Evolutionary conservation across 2,329 filamentous ascomycete genomes (phyloP).

Genomic region (Tolypocladium tundrense): DNA sequence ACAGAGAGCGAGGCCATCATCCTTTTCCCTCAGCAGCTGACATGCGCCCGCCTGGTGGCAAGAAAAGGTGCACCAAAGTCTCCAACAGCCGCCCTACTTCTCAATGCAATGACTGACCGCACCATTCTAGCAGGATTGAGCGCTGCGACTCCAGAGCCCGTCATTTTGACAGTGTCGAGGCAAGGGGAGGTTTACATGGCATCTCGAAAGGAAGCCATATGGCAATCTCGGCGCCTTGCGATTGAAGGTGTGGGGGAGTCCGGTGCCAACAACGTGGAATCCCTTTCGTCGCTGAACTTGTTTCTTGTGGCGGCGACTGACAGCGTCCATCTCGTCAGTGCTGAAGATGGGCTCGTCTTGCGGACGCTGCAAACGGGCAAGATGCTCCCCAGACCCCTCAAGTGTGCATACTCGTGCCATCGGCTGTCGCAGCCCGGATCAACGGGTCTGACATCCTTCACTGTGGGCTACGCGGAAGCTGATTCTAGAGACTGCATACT

Average conservation of each 20-base stretch:
- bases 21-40: conserved; percentile 42
- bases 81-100: not conserved
- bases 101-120: not conserved
- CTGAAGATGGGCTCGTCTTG: conserved; percentile 36
- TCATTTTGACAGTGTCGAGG: conserved; percentile 35
- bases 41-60: conserved; percentile 35
- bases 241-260: conserved; percentile 34
- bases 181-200: conserved; percentile 40
- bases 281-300: conserved; percentile 45
- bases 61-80: conserved; percentile 29
- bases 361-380: conserved; percentile 50
- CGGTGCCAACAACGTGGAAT: conserved; percentile 42
- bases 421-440: conserved; percentile 38
- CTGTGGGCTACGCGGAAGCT: conserved; percentile 50
- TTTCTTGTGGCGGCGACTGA: conserved; percentile 50
- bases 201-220: conserved; percentile 29
- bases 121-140: conserved; percentile 2
- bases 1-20: conserved; percentile 26
- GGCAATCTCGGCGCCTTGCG: conserved; percentile 38
- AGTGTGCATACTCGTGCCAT: conserved; percentile 42
- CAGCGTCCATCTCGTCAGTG: conserved; percentile 47
- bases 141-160: conserved; percentile 7
- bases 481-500: conserved; percentile 53
- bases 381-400: conserved; percentile 49
- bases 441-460: conserved; percentile 50